phyloP scores from a whole-genome alignment of 2,329 filamentous ascomycete genomes.

The Fusarium pilosicola region DNA sequence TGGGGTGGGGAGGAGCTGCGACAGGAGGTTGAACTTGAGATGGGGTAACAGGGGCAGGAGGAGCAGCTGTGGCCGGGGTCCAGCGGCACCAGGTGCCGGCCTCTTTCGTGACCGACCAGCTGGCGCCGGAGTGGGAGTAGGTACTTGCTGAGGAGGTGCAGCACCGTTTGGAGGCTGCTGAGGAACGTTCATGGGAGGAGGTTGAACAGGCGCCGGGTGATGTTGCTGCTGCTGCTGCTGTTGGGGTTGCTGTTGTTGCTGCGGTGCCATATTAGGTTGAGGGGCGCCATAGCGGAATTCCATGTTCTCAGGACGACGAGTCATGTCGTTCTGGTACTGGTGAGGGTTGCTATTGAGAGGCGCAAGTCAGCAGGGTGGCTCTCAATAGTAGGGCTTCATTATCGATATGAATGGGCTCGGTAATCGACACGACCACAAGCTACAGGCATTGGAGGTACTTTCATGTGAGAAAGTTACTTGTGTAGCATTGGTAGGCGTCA shows the following conservation, averaged over 20 bases:
- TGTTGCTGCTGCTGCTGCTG: slow-evolving; percentile 50
- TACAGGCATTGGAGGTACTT: slow-evolving; percentile 10
- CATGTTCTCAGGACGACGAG: slow-evolving; percentile 56
- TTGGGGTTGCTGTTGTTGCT: slow-evolving; percentile 45
- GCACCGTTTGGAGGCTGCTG: slow-evolving; percentile 50
- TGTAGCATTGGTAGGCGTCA: slow-evolving; percentile 19
- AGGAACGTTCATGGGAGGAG: slow-evolving; percentile 56
- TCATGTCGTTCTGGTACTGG: slow-evolving; percentile 63
- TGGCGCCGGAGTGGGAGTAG: slow-evolving; percentile 53
- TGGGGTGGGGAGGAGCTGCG: slow-evolving; percentile 47
- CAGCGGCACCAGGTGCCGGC: slow-evolving; percentile 51
- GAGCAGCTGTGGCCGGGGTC: slow-evolving; percentile 51
- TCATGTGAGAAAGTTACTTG: slow-evolving; percentile 21
- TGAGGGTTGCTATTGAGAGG: slow-evolving; percentile 52
- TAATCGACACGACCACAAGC: slow-evolving; percentile 14
- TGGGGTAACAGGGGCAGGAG: slow-evolving; percentile 48
- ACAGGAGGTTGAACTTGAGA: slow-evolving; percentile 48
- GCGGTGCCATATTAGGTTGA: slow-evolving; percentile 52
- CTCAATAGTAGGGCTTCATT: slow-evolving; percentile 37
- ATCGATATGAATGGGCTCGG: slow-evolving; percentile 42
- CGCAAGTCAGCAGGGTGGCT: slow-evolving; percentile 45
- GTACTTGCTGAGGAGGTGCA: slow-evolving; percentile 49
- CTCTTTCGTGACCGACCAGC: slow-evolving; percentile 55
- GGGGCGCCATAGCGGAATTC: slow-evolving; percentile 55
- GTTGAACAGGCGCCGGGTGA: slow-evolving; percentile 49